A percentile compares a stretch with the other conserved stretches of the same genome.
phyloP scores from a whole-genome alignment of 1,284 basidiomycete species.

The Rhizoctonia solani region DNA sequence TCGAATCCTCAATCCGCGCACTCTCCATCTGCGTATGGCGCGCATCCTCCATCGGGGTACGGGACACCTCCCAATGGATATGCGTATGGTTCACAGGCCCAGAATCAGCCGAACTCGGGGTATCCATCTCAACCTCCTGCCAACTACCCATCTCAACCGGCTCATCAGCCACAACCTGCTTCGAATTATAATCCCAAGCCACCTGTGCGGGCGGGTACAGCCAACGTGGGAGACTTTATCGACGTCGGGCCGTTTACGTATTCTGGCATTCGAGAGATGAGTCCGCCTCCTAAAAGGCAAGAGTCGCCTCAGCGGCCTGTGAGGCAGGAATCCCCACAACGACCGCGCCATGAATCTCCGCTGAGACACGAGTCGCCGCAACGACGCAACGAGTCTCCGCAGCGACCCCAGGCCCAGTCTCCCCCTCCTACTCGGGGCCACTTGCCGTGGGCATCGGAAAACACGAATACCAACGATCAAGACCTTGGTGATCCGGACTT shows the following conservation, averaged over 20 bases:
- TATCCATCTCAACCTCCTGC: too few species aligned
- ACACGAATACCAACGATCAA: slow-evolving; percentile 5
- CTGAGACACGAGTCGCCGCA: too few species aligned
- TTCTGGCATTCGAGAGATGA: slow-evolving; percentile 16
- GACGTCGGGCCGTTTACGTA: slow-evolving; percentile 25
- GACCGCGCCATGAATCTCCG: too few species aligned
- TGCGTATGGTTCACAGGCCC: too few species aligned
- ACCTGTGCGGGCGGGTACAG: background rate
- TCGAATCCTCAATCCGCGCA: background rate
- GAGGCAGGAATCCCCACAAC: too few species aligned
- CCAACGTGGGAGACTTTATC: slow-evolving; percentile 18
- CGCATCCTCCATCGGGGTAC: background rate
- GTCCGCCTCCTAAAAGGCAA: slow-evolving; percentile 15
- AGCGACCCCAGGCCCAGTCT: too few species aligned
- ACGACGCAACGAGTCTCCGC: too few species aligned
- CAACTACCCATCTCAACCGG: background rate
- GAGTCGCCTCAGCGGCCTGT: too few species aligned
- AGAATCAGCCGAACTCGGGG: too few species aligned
- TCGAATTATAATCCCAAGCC: background rate
- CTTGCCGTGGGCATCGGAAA: slow-evolving; percentile 26
- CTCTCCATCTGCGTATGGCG: background rate
- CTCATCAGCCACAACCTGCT: too few species aligned
- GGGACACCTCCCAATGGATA: too few species aligned
- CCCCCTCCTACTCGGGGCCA: slow-evolving; percentile 3
- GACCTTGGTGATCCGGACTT: slow-evolving; percentile 28